Percentiles rank a stretch among this genome's conserved stretches.
Conservation (phyloP, 495 filamentous ascomycete genomes). For the Tuber indicum region DNA sequence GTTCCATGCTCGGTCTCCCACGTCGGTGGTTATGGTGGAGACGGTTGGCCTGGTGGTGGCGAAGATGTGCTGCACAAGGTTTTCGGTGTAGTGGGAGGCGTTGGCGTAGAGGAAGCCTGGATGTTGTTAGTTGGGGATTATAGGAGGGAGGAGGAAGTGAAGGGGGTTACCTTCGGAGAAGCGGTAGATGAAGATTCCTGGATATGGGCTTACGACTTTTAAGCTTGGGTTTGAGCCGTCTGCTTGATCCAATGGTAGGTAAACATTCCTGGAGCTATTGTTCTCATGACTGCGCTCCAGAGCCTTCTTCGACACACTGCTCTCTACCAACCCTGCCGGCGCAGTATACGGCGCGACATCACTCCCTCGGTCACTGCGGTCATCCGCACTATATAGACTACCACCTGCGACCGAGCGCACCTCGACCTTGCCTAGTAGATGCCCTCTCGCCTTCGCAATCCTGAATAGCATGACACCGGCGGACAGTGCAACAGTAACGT, state of each 20-base stretch:
- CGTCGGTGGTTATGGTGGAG: slow-evolving; percentile 53
- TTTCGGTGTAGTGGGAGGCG: slow-evolving; percentile 81
- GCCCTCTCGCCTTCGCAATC: slow-evolving; percentile 69
- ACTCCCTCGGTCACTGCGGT: slow-evolving; percentile 44
- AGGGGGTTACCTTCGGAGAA: slow-evolving; percentile 68
- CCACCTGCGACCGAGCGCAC: slow-evolving; percentile 87
- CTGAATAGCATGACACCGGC: slow-evolving; percentile 77
- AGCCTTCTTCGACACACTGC: neutral
- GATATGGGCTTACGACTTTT: slow-evolving; percentile 70
- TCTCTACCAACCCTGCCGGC: neutral
- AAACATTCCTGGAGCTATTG: slow-evolving; percentile 54
- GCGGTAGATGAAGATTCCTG: slow-evolving; percentile 94
- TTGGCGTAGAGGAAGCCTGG: slow-evolving; percentile 82
- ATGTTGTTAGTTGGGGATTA: neutral
- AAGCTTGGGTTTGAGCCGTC: slow-evolving; percentile 90
- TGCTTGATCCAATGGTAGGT: slow-evolving; percentile 78
- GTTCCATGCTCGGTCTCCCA: slow-evolving; percentile 93
- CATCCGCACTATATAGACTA: slow-evolving; percentile 55
- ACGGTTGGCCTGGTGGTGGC: slow-evolving; percentile 70
- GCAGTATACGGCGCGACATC: slow-evolving; percentile 4
- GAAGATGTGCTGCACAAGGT: slow-evolving; percentile 68
- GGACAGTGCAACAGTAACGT: slow-evolving; percentile 71
- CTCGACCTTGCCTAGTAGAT: slow-evolving; percentile 81
- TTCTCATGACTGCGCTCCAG: slow-evolving; percentile 6
- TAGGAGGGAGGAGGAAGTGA: neutral